Evolutionary conservation across 179 eudicot species (phyloP).

Genomic region (Carnegiea gigantea): DNA sequence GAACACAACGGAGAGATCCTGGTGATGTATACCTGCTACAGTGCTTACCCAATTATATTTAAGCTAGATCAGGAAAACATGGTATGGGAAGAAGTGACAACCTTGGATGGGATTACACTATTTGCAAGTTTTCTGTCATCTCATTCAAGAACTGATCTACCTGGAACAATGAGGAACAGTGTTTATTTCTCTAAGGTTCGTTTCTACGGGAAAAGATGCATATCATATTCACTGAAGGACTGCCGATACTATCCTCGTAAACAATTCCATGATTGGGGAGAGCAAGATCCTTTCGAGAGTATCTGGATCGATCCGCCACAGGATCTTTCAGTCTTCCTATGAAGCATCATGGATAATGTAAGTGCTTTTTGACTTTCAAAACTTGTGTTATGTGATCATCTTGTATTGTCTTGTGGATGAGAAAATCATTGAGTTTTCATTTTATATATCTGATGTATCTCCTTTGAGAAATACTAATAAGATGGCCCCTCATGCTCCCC

Average conservation of each 20-base stretch:
- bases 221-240: slow-evolving; percentile 67
- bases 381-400: slow-evolving; percentile 9
- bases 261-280: slow-evolving; percentile 84
- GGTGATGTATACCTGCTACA: slow-evolving; percentile 68
- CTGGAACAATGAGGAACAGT: slow-evolving; percentile 67
- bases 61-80: slow-evolving; percentile 57
- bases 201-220: slow-evolving; percentile 71
- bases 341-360: slow-evolving; percentile 25
- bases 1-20: slow-evolving; percentile 73
- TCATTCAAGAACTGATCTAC: slow-evolving; percentile 67
- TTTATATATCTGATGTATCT: background rate
- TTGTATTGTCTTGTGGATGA: background rate
- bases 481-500: background rate
- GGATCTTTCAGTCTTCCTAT: slow-evolving; percentile 50
- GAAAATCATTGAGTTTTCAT: background rate
- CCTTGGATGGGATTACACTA: slow-evolving; percentile 61
- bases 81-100: slow-evolving; percentile 70
- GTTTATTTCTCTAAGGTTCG: slow-evolving; percentile 81
- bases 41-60: slow-evolving; percentile 69
- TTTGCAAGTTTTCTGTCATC: slow-evolving; percentile 70
- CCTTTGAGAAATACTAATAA: background rate
- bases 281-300: slow-evolving; percentile 82
- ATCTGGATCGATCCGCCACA: slow-evolving; percentile 85
- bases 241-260: slow-evolving; percentile 74
- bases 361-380: slow-evolving; percentile 16